Evolutionary conservation across 1,139 yeast species (phyloP), one percentile per base, ranked within the genome.

Genomic region (Suzukiozyma palmioleophila): DNA sequence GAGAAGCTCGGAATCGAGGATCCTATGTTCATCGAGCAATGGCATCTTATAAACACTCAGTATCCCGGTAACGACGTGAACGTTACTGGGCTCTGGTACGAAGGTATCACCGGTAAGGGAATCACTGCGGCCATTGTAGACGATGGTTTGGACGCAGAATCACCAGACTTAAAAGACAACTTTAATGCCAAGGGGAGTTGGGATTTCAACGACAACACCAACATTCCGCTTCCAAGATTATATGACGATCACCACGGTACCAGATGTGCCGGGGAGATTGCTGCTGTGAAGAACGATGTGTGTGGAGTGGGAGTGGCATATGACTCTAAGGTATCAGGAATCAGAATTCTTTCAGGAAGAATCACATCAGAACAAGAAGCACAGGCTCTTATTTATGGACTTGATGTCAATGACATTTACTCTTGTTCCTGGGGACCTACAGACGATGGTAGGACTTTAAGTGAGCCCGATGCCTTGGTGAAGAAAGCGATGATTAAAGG

Each of bases 371-470:
- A 84, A 40, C 96, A 89, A 46, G 98, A 94, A 60, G 97, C 98
- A 0, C 78, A 85, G 2, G 86, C 97, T 1, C 66, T 94, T 69
- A 73, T 85, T 33, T 85, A 84, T 60, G 94, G 82, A 0, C 68
- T 84, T 52, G 90, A 87, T 44, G 72, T 75, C 9, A 92, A 92
- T 57, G 96, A 90, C 59, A 92, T 94, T 30, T 94, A 88, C 60
- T 87, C 96, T 3, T 94, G 99, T 60, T 88, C 96, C 3, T 94
- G 99, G 99, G 99, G 99, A 2, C 99, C 99, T 1, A 77, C 90
- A 1, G 99, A 94, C 59, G 86, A 90, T 58, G 99, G 98, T 0
- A 71, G 61, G 44, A 79, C 96, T 0, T 77, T 92, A 71, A 88
- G 87, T 36, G 95, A 79, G 5, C 98, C 98, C 0, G 87, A 88